Evolutionary conservation across 1,139 yeast genomes (phyloP).

Genomic region (Suhomyces chickasaworum): DNA sequence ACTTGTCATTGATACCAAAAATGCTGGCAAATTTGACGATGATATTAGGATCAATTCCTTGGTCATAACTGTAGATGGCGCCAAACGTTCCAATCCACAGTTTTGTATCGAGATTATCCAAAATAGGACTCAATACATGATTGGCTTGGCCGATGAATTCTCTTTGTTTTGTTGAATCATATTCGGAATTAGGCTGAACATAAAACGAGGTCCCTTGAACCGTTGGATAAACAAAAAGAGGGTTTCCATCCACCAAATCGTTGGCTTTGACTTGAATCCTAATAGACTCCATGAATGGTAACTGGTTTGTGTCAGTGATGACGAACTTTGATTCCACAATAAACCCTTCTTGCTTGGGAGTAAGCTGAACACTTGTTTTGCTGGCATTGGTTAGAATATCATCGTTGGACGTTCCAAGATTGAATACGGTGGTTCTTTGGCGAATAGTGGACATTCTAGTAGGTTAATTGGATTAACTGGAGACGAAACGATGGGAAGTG

Average conservation of each 20-base stretch:
- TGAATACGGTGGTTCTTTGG: constrained; percentile 40
- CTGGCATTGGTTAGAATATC: constrained; percentile 22
- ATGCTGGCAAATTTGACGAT: not conserved
- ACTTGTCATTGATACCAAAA: not conserved
- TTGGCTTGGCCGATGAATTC: constrained; percentile 26
- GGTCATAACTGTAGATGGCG: not conserved
- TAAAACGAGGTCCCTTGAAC: constrained; percentile 30
- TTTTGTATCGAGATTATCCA: not conserved
- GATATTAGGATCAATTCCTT: not conserved
- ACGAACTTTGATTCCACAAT: constrained; percentile 25
- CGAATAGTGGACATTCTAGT: constrained; percentile 17
- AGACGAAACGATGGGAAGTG: not conserved
- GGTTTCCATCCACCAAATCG: constrained; percentile 10
- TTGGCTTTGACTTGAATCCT: constrained; percentile 27
- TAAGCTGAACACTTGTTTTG: constrained; percentile 3
- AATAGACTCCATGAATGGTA: constrained; percentile 19
- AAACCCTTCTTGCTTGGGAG: constrained; percentile 19
- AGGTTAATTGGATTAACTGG: not conserved
- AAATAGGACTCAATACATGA: constrained; percentile 17
- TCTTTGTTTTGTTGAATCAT: constrained; percentile 17
- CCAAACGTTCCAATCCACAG: constrained; percentile 6
- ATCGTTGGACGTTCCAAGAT: constrained; percentile 30
- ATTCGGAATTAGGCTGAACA: constrained; percentile 25
- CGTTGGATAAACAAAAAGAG: constrained; percentile 30
- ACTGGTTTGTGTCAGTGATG: constrained; percentile 7